Conservation (phyloP, 2,329 filamentous ascomycete genomes). For the Lecanoromycetidae sp. region DNA sequence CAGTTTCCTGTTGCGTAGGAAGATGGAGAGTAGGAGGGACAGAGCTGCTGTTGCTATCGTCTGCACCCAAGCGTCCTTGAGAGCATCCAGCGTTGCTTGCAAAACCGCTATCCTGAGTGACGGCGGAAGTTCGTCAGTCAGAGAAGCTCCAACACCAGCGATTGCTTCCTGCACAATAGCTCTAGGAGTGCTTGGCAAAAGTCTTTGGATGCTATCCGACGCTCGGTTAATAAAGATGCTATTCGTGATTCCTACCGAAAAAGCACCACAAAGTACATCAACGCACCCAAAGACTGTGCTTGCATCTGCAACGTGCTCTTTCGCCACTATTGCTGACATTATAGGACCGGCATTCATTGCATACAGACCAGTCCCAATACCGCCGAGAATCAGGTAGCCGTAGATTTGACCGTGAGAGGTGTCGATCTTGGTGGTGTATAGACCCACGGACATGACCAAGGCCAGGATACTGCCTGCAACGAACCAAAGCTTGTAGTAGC, state of each 20-base stretch:
- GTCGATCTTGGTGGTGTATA: slow-evolving; percentile 2
- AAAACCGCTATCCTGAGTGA: slow-evolving; percentile 1
- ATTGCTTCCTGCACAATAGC: slow-evolving; percentile 1
- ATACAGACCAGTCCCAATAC: slow-evolving; percentile 24
- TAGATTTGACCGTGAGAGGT: slow-evolving; percentile 18
- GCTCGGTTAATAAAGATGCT: slow-evolving; percentile 26
- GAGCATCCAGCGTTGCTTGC: neutral
- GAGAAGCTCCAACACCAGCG: neutral
- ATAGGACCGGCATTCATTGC: slow-evolving; percentile 26
- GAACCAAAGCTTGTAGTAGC: slow-evolving; percentile 22
- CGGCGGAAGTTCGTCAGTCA: slow-evolving; percentile 1
- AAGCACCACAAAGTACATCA: slow-evolving; percentile 5
- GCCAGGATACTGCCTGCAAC: slow-evolving; percentile 19
- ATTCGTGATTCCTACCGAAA: slow-evolving; percentile 4
- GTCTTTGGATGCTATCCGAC: neutral
- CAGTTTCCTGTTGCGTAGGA: neutral
- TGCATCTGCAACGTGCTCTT: slow-evolving; percentile 23
- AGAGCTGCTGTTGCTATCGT: neutral
- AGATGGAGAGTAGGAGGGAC: neutral
- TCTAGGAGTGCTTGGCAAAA: slow-evolving; percentile 1
- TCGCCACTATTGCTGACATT: slow-evolving; percentile 27
- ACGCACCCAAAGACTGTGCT: slow-evolving; percentile 14
- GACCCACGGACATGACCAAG: slow-evolving; percentile 17
- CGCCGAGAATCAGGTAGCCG: slow-evolving; percentile 28
- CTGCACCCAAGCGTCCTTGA: slow-evolving; percentile 1